phyloP scores from a whole-genome alignment of 495 filamentous ascomycete genomes.

The Neurospora sp. region DNA sequence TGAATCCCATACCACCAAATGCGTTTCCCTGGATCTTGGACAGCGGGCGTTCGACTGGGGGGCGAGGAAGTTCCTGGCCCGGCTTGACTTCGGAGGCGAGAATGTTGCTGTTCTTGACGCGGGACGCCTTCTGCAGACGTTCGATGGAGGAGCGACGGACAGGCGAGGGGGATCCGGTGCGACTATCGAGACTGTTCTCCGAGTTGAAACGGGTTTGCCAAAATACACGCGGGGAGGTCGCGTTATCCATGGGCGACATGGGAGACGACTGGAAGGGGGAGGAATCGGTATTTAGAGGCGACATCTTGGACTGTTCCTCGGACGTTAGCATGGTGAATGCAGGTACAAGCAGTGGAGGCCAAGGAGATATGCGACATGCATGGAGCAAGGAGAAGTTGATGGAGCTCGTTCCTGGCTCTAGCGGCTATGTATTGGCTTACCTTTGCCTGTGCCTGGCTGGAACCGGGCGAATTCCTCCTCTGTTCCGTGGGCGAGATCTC shows the following conservation, averaged over 20 bases:
- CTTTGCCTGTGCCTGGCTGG: constrained; percentile 53
- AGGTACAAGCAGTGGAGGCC: background rate
- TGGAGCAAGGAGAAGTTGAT: background rate
- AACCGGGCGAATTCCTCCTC: constrained; percentile 66
- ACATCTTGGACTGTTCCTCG: background rate
- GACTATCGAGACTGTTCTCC: constrained; percentile 59
- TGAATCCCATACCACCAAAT: constrained; percentile 37
- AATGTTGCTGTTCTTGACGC: constrained; percentile 95
- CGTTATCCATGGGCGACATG: constrained; percentile 31
- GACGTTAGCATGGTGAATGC: constrained; percentile 1
- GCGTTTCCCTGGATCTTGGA: constrained; percentile 60
- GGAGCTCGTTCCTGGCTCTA: background rate
- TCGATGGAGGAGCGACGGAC: constrained; percentile 81
- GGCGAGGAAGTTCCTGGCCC: constrained; percentile 80
- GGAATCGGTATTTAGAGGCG: constrained; percentile 53
- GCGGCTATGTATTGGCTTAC: constrained; percentile 31
- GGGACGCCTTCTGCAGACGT: constrained; percentile 81
- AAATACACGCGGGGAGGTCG: constrained; percentile 68
- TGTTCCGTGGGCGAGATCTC: constrained; percentile 49
- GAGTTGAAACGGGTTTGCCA: constrained; percentile 69
- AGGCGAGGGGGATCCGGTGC: constrained; percentile 52
- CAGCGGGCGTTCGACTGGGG: constrained; percentile 67
- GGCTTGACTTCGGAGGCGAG: constrained; percentile 80
- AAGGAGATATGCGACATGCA: background rate
- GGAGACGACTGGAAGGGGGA: constrained; percentile 72